A percentile compares a stretch with the other conserved stretches of the same genome.
Evolutionary conservation across 768 basidiomycete species (phyloP).

Genomic region (Rossbeevera mucosa): DNA sequence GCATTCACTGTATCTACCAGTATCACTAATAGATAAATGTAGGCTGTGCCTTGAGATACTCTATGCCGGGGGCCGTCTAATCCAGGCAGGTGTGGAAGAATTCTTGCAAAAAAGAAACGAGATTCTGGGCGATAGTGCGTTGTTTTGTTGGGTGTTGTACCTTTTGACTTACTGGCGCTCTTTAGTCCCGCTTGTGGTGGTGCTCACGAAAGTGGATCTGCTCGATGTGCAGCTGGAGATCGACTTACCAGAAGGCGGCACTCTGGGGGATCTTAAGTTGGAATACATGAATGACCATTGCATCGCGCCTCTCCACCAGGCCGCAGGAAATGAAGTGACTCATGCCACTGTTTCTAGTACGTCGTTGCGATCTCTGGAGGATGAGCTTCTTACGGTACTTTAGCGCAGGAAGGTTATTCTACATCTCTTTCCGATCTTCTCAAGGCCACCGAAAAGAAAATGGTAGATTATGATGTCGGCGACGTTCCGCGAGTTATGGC

Average conservation of each 20-base stretch:
- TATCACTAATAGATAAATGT: not conserved
- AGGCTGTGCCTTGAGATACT: constrained; percentile 19
- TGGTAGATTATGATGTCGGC: constrained; percentile 4
- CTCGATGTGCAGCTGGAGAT: constrained; percentile 3
- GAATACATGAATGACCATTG: not conserved
- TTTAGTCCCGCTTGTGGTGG: constrained; percentile 7
- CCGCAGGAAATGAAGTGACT: not conserved
- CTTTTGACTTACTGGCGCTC: not conserved
- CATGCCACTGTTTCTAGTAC: constrained; percentile 10
- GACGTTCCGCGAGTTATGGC: constrained; percentile 11
- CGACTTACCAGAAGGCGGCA: not conserved
- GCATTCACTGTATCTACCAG: not conserved
- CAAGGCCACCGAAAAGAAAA: not conserved
- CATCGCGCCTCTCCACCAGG: not conserved
- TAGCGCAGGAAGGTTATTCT: constrained; percentile 5
- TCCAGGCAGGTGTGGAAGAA: constrained; percentile 11
- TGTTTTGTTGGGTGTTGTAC: not conserved
- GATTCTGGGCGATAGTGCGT: constrained; percentile 8
- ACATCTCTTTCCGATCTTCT: constrained; percentile 2
- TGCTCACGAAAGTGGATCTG: constrained; percentile 15
- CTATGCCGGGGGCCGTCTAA: constrained; percentile 11
- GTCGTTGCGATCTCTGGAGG: not conserved
- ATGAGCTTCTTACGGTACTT: not conserved
- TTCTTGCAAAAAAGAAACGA: constrained; percentile 5
- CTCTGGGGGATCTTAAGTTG: not conserved